A percentile compares a stretch with the other conserved stretches of the same genome.
These are phyloP conservation scores for Metschnikowia vanudenii DNA, from an alignment of 805 yeast genomes.

Conservation along the genomic window DNA sequence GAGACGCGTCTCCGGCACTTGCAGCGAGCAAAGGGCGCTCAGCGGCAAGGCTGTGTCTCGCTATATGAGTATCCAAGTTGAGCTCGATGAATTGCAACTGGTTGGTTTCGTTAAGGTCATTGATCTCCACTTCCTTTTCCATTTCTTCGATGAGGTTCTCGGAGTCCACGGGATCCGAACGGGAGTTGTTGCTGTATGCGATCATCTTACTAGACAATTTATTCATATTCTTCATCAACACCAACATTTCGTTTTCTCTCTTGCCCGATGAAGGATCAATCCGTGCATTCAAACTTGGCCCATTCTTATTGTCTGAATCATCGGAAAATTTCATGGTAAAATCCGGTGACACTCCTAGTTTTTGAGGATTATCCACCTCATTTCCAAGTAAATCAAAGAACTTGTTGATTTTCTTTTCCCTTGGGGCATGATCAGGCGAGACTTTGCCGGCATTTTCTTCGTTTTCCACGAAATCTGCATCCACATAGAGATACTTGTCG, in stretches of 20 bases:
- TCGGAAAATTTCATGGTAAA: conserved; percentile 77
- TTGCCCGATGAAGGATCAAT: conserved; percentile 10
- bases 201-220: conserved; percentile 81
- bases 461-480: conserved; percentile 51
- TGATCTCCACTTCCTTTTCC: conserved; percentile 47
- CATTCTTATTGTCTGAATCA: conserved; percentile 9
- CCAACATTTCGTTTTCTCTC: conserved; percentile 60
- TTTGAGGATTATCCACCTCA: conserved; percentile 73
- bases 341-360: conserved; percentile 80
- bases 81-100: conserved; percentile 54
- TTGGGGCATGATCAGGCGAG: conserved; percentile 38
- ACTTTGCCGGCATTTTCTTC: conserved; percentile 37
- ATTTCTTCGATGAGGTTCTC: conserved; percentile 31
- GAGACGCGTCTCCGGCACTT: background rate
- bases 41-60: conserved; percentile 18
- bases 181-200: conserved; percentile 28
- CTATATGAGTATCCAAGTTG: conserved; percentile 29
- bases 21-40: background rate
- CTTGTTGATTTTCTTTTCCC: conserved; percentile 52
- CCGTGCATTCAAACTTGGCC: conserved; percentile 2
- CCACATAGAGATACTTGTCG: conserved; percentile 77
- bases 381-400: conserved; percentile 81
- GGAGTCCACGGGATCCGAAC: conserved; percentile 2
- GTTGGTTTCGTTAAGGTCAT: conserved; percentile 50
- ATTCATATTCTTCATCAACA: conserved; percentile 85